Evolutionary conservation across 2,329 filamentous ascomycete species (phyloP), one percentile per base, ranked within the genome.

Genomic region (Claviceps digitariae): DNA sequence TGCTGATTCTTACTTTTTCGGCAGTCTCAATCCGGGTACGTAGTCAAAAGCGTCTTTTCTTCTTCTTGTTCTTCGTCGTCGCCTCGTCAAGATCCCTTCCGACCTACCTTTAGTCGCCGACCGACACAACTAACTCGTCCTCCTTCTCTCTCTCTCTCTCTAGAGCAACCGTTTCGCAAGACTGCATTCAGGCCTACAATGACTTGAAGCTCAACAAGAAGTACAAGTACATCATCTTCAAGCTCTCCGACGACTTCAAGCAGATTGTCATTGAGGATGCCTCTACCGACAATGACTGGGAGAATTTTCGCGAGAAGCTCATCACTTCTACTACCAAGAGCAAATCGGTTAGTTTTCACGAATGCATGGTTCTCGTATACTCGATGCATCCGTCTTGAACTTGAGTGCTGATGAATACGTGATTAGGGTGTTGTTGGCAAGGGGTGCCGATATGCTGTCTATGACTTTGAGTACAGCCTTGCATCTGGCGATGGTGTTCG

Each of bases 201-300:
- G 84, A 90, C 62, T 79, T 91, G 61, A 91, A 91, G 81, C 82
- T 90, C 62, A 77, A 73, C 72, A 90, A 90, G 74, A 82, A 81
- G 75, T 77, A 82, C 75, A 90, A 89, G 74, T 94, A 81, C 79
- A 85, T 93, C 74, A 82, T 93, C 77, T 91, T 81, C 83, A 89
- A 90, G 79, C 82, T 93, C 68, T 84, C 83, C 60, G 86, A 90
- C 72, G 79, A 90, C 76, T 82, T 83, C 78, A 88, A 84, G 73
- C 72, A 88, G 73, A 89, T 93, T 67, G 83, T 86, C 55, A 81
- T 93, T 63, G 87, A 91, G 72, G 82, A 87, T 68, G 77, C 81
- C 52, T 86, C 82, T 55, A 73, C 72, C 57, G 76, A 83, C 62
- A 72, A 72, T 60, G 81, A 90, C 70, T 91, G 81, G 76, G 80